Percentiles rank a stretch among this genome's conserved stretches.
Conservation (phyloP, 192 early-diverging fungal species). For the Linnemannia hyalina region DNA sequence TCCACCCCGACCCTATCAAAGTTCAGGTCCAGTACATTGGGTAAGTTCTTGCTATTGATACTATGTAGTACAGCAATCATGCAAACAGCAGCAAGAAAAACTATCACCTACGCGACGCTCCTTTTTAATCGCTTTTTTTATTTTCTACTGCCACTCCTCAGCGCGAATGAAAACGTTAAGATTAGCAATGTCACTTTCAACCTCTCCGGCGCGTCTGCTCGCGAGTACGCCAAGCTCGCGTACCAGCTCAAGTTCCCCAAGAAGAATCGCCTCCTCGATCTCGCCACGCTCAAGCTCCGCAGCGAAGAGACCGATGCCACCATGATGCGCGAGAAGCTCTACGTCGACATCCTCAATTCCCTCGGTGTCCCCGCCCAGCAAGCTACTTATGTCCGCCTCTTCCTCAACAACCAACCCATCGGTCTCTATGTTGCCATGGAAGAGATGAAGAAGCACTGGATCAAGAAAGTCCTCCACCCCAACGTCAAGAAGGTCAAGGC, state of each 20-base stretch:
- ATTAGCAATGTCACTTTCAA: conserved; percentile 48
- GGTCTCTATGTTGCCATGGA: conserved; percentile 56
- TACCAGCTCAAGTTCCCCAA: conserved; percentile 56
- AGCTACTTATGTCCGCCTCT: conserved; percentile 52
- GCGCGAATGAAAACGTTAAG: conserved; percentile 38
- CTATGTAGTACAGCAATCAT: background rate
- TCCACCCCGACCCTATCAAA: conserved; percentile 17
- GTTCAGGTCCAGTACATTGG: conserved; percentile 35
- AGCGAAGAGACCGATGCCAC: conserved; percentile 55
- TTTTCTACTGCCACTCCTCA: background rate
- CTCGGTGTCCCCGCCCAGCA: conserved; percentile 51
- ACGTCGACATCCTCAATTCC: conserved; percentile 57
- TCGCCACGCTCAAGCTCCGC: conserved; percentile 54
- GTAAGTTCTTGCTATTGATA: background rate
- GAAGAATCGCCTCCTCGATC: conserved; percentile 40
- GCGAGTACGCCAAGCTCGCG: conserved; percentile 56
- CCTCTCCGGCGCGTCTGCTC: conserved; percentile 48
- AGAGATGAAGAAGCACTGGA: conserved; percentile 53
- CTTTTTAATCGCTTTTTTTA: background rate
- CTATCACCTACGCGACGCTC: background rate
- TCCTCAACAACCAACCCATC: conserved; percentile 47
- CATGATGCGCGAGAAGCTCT: conserved; percentile 61
- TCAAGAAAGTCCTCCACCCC: conserved; percentile 35
- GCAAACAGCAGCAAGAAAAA: too few relatives aligned
- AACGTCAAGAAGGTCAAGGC: conserved; percentile 44